These are phyloP conservation scores for Zygoascus bituminiphila DNA, from an alignment of 805 yeast species.

Conservation along the genomic window DNA sequence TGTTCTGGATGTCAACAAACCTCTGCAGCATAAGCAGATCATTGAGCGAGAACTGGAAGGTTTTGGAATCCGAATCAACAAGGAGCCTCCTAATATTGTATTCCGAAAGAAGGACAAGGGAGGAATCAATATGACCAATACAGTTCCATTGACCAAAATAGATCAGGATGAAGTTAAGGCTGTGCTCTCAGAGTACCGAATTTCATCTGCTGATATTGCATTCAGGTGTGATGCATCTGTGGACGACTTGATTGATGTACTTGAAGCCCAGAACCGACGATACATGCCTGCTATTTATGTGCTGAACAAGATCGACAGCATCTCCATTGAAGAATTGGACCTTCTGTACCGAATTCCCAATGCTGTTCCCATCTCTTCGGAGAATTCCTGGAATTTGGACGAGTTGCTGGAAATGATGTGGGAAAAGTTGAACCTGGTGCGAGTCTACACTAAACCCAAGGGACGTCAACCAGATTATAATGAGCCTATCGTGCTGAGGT, in stretches of 20 bases:
- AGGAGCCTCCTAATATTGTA: slow-evolving; percentile 85
- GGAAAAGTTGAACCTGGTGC: slow-evolving; percentile 80
- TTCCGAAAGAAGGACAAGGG: slow-evolving; percentile 93
- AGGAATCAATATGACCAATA: slow-evolving; percentile 87
- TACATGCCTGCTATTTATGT: slow-evolving; percentile 95
- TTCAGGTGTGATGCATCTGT: slow-evolving; percentile 97
- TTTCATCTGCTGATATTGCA: slow-evolving; percentile 92
- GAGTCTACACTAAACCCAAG: slow-evolving; percentile 97
- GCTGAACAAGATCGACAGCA: slow-evolving; percentile 90
- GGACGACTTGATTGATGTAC: slow-evolving; percentile 89
- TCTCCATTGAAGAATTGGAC: slow-evolving; percentile 88
- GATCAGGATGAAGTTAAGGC: slow-evolving; percentile 93
- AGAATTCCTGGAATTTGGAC: slow-evolving; percentile 94
- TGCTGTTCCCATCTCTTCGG: slow-evolving; percentile 95
- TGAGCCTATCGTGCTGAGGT: slow-evolving; percentile 89
- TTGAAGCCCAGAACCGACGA: slow-evolving; percentile 83
- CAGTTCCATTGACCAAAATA: slow-evolving; percentile 85
- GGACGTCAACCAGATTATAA: slow-evolving; percentile 88
- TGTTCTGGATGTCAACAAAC: slow-evolving; percentile 93
- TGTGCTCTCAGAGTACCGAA: slow-evolving; percentile 90
- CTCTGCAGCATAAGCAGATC: slow-evolving; percentile 85
- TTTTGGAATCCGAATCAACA: slow-evolving; percentile 90
- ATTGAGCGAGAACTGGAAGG: slow-evolving; percentile 96
- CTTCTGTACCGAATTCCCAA: slow-evolving; percentile 85
- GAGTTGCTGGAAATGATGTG: slow-evolving; percentile 93